A percentile compares a stretch with the other conserved stretches of the same genome.
These are phyloP conservation scores for Plasmodium blacklocki DNA, from an alignment of 169 alveolate species.

Conservation along the genomic window DNA sequence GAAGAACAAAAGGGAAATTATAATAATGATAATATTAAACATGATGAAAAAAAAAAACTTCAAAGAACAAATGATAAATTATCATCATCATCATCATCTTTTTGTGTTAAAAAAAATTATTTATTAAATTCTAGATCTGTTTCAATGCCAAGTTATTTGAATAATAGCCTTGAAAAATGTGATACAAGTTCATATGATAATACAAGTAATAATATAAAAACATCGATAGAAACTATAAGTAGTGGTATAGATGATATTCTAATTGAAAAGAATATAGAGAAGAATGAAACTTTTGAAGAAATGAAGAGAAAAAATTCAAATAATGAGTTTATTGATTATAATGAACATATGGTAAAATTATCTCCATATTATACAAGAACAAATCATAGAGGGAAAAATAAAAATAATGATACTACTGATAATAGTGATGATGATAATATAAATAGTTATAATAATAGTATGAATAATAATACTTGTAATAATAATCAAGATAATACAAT, in stretches of 20 bases:
- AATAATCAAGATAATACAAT: not conserved
- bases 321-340: not conserved
- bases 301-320: not conserved
- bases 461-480: not conserved
- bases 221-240: constrained; percentile 38
- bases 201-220: constrained; percentile 29
- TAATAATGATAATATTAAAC: constrained; percentile 1
- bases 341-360: not conserved
- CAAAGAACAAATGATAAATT: constrained; percentile 5
- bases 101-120: not conserved
- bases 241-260: constrained; percentile 23
- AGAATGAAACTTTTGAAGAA: not conserved
- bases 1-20: not conserved
- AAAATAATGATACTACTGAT: constrained; percentile 24
- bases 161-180: constrained; percentile 7
- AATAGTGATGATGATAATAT: not conserved
- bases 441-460: constrained; percentile 1
- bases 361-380: not conserved
- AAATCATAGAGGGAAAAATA: not conserved
- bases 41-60: constrained; percentile 19
- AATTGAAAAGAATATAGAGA: not conserved
- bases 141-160: constrained; percentile 49
- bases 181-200: constrained; percentile 13
- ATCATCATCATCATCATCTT: not conserved
- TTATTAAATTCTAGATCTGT: constrained; percentile 14